These are phyloP conservation scores for Penicillium robsamsonii DNA, from an alignment of 495 filamentous ascomycete species.

Conservation along the genomic window DNA sequence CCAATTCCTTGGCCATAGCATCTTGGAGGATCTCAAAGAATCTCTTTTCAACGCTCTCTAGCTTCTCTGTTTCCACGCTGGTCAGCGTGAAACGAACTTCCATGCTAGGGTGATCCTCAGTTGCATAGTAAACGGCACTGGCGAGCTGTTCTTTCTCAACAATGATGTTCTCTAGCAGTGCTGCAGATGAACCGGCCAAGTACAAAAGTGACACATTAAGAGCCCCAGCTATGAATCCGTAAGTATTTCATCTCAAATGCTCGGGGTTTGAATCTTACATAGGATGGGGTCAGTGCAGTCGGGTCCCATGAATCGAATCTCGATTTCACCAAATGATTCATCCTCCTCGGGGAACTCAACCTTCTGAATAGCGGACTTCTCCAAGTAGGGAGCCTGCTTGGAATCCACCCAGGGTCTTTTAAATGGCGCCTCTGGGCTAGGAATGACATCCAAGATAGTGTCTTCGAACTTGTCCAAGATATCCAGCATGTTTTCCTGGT, in stretches of 20 bases:
- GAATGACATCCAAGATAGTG: conserved; percentile 77
- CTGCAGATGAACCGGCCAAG: conserved; percentile 87
- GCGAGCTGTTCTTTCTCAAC: conserved; percentile 93
- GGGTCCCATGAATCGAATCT: conserved; percentile 82
- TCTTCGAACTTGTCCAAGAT: conserved; percentile 88
- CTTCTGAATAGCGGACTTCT: conserved; percentile 65
- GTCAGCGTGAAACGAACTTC: conserved; percentile 80
- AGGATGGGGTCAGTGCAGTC: conserved; percentile 61
- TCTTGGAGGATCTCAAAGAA: conserved; percentile 82
- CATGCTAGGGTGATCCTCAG: conserved; percentile 73
- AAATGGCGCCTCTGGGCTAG: conserved; percentile 69
- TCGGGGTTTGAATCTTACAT: conserved; percentile 36
- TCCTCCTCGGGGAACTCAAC: conserved; percentile 97
- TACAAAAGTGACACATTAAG: conserved; percentile 77
- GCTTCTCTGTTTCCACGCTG: conserved; percentile 81
- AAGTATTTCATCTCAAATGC: conserved; percentile 11
- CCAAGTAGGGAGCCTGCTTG: conserved; percentile 65
- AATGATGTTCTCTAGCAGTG: conserved; percentile 83
- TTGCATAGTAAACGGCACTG: conserved; percentile 73
- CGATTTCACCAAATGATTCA: conserved; percentile 83
- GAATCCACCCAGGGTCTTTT: conserved; percentile 91
- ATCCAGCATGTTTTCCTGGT: conserved; percentile 74
- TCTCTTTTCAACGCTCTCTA: conserved; percentile 77
- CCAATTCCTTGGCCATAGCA: conserved; percentile 71
- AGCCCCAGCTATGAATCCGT: conserved; percentile 53